phyloP scores from a whole-genome alignment of 2,329 filamentous ascomycete genomes.

The Elsinoe ampelina region DNA sequence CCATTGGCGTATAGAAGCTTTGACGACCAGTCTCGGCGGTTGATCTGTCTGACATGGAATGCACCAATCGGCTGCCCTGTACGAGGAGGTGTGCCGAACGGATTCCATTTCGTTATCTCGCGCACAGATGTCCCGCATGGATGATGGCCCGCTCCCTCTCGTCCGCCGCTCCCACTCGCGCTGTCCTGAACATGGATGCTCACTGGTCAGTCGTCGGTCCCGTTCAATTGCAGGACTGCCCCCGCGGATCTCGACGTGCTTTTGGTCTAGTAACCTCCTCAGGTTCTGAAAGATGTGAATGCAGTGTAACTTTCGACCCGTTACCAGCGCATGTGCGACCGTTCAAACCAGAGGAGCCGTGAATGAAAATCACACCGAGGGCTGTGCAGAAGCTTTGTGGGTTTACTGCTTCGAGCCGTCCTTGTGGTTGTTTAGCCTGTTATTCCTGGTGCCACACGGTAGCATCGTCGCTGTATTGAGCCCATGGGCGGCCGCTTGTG shows the following conservation, averaged over 20 bases:
- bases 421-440: constrained; percentile 10
- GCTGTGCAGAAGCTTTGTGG: not conserved
- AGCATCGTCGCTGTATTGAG: not conserved
- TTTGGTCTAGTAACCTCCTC: not conserved
- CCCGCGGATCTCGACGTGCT: constrained; percentile 3
- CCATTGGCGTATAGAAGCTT: constrained; percentile 12
- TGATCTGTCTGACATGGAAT: not conserved
- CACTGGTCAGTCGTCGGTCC: not conserved
- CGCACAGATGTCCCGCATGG: constrained; percentile 7
- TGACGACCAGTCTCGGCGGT: constrained; percentile 11
- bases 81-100: not conserved
- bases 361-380: not conserved
- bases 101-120: constrained; percentile 13
- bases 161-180: constrained; percentile 2
- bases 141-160: not conserved
- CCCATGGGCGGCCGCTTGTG: not conserved
- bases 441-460: constrained; percentile 4
- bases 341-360: not conserved
- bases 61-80: constrained; percentile 11
- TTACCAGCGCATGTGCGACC: not conserved
- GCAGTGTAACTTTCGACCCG: constrained; percentile 1
- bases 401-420: constrained; percentile 1
- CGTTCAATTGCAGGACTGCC: constrained; percentile 10
- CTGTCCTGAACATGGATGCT: no score
- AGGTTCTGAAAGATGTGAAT: not conserved